Percentiles rank a stretch among this genome's conserved stretches.
Conservation (phyloP, 2,329 filamentous ascomycete species). For the Colletotrichum sp. region DNA sequence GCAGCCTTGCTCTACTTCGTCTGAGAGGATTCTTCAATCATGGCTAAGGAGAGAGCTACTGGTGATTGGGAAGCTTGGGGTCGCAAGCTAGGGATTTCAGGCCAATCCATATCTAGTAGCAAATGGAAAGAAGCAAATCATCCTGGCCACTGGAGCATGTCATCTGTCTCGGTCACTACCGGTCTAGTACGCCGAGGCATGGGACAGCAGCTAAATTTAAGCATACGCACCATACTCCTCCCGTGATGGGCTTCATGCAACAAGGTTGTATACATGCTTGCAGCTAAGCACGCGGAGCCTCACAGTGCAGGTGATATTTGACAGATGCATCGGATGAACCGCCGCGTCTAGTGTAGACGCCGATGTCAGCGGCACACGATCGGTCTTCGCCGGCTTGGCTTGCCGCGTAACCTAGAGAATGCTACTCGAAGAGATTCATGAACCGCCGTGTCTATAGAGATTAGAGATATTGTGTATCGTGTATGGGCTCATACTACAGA, state of each 20-base stretch:
- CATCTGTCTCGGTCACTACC: not conserved
- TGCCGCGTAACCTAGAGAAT: not conserved
- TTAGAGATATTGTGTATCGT: not conserved
- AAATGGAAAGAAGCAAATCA: not conserved
- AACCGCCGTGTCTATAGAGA: not conserved
- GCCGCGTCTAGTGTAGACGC: not conserved
- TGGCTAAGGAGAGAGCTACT: not conserved
- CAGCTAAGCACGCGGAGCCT: not conserved
- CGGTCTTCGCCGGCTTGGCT: not conserved
- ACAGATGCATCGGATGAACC: not conserved
- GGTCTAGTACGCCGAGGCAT: not conserved
- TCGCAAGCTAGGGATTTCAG: not conserved
- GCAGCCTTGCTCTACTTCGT: not conserved
- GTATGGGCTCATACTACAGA: accelerated
- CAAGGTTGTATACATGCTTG: not conserved
- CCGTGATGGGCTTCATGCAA: not conserved
- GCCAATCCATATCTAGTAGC: not conserved
- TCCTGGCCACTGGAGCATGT: not conserved
- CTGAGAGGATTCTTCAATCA: not conserved
- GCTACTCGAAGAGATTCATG: not conserved
- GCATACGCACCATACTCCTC: not conserved
- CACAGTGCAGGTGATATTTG: not conserved
- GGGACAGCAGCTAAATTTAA: not conserved
- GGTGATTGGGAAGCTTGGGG: not conserved
- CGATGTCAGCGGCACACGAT: not conserved